Conservation (phyloP, 2,329 filamentous ascomycete species). For the Raffaelea deltoideospora region DNA sequence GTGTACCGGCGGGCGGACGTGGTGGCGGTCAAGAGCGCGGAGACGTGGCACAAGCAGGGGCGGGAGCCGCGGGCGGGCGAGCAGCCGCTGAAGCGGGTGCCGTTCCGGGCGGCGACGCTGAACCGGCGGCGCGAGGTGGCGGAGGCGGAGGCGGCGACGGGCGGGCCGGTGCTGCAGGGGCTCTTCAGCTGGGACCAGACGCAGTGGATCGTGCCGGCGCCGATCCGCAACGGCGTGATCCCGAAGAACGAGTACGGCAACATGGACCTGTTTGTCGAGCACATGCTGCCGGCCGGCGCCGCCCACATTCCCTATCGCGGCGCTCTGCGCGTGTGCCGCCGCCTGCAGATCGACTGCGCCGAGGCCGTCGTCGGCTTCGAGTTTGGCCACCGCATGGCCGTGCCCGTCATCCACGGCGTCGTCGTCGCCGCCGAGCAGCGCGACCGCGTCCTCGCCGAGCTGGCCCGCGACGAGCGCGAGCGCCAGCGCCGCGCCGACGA, state of each 20-base stretch:
- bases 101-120: slow-evolving; percentile 79
- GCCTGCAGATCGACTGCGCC: slow-evolving; percentile 73
- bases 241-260: slow-evolving; percentile 94
- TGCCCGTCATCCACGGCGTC: slow-evolving; percentile 81
- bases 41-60: slow-evolving; percentile 97
- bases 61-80: slow-evolving; percentile 57
- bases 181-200: slow-evolving; percentile 77
- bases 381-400: slow-evolving; percentile 86
- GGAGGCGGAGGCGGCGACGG: slow-evolving; percentile 64
- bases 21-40: slow-evolving; percentile 72
- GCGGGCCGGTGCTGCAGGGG: slow-evolving; percentile 73
- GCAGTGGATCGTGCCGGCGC: slow-evolving; percentile 85
- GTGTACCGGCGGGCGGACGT: slow-evolving; percentile 72
- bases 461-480: slow-evolving; percentile 64
- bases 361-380: slow-evolving; percentile 95
- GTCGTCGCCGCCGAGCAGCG: slow-evolving; percentile 75
- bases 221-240: slow-evolving; percentile 71
- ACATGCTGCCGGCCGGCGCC: slow-evolving; percentile 74
- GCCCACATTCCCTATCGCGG: slow-evolving; percentile 70
- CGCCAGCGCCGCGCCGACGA: slow-evolving; percentile 64
- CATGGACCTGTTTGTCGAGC: slow-evolving; percentile 86
- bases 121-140: slow-evolving; percentile 80
- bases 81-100: slow-evolving; percentile 69
- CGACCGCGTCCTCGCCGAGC: slow-evolving; percentile 58
- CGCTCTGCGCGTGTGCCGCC: slow-evolving; percentile 65